Conservation (phyloP, 2,329 filamentous ascomycete species). For the Cryphonectria parasitica region DNA sequence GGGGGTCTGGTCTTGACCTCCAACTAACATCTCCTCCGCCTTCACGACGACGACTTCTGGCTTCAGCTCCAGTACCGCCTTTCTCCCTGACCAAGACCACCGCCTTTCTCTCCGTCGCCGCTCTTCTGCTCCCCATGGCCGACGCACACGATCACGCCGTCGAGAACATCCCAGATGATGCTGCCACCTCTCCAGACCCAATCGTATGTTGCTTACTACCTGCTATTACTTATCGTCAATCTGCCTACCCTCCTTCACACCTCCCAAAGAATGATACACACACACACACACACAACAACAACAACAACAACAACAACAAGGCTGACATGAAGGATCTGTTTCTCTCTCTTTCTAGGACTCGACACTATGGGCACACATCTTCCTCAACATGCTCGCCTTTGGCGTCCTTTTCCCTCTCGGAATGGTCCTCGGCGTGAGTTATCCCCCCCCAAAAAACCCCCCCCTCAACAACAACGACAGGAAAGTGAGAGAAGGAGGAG, state of each 20-base stretch:
- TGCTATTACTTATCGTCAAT: not conserved
- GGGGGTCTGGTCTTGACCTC: not conserved
- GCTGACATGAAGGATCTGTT: not conserved
- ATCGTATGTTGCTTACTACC: conserved; percentile 57
- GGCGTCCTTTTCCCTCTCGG: conserved; percentile 91
- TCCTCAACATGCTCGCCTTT: conserved; percentile 84
- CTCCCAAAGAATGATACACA: not conserved
- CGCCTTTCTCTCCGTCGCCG: conserved; percentile 19
- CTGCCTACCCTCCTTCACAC: not conserved
- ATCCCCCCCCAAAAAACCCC: not conserved
- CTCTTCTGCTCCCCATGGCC: conserved; percentile 30
- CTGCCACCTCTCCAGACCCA: conserved; percentile 71
- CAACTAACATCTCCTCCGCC: not conserved
- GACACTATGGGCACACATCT: conserved; percentile 91
- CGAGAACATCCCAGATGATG: conserved; percentile 67
- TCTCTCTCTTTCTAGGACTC: conserved; percentile 61
- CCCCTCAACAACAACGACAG: not conserved
- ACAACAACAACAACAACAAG: too few relatives aligned
- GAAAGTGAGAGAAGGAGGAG: not conserved
- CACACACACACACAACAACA: too few relatives aligned
- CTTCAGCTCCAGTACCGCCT: not conserved
- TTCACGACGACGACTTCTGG: not conserved
- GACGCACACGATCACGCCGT: conserved; percentile 54
- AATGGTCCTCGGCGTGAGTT: conserved; percentile 88
- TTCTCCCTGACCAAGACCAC: conserved; percentile 11